Evolutionary conservation across 2,329 filamentous ascomycete genomes (phyloP), one percentile per base, ranked within the genome.

Genomic region (Beauveria caledonica): DNA sequence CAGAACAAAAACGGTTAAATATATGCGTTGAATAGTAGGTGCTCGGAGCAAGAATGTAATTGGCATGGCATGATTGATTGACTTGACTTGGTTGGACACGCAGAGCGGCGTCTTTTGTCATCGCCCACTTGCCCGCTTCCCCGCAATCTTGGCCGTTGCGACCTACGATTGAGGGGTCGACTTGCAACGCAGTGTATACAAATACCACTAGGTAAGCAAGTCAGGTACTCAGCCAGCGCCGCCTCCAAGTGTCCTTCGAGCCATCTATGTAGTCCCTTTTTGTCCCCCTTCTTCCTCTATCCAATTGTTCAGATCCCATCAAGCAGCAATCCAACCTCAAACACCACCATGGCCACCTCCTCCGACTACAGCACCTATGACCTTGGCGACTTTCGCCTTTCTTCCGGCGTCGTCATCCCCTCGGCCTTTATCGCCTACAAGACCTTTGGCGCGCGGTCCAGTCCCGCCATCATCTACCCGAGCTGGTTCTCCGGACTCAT

Each of bases 401-500:
- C 87, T 67, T 85, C 80, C 27, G 87, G 87, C 44, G 77, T 76
- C n/a, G 77, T 74, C 6, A 78, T 92, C 19, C 78, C 80, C 1
- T 71, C 82, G 65, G 89, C 89, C 1, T 81, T 83, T 67, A 84
- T 93, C 58, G 87, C 88, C 17, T 93, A 90, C 77, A 91, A 88
- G 72, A 90, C 88, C 0, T 87, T 88, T 65, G 89, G 89, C 21
- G 77, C 86, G 60, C 70, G 81, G 0, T 79, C 75, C 0, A 77
- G 75, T 6, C 88, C 88, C 8, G 85, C 84, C 2, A 82, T 92
- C 61, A 81, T 92, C 63, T 92, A 92, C 68, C 89, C 89, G 2
- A 86, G 85, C 2, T 92, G 89, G 89, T 92, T 86, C 70, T 72
- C 70, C 58, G 72, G 71, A 74, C 76, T 73, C 3, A 89, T 92